These are phyloP conservation scores for Tetradesmus obliquus DNA, from an alignment of 139 green algal species.

Conservation along the genomic window DNA sequence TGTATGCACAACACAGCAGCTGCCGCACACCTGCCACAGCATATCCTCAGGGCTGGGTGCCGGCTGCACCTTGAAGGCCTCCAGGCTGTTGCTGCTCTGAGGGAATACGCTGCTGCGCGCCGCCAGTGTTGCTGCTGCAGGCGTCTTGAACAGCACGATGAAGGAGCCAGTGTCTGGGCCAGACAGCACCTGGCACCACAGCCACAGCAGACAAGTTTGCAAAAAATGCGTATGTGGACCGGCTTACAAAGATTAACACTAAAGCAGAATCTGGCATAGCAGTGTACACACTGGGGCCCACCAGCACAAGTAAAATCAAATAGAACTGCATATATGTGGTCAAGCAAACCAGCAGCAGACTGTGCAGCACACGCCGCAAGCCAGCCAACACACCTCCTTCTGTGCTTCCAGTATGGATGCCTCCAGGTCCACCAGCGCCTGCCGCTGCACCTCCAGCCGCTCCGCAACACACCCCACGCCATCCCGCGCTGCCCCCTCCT, in stretches of 20 bases:
- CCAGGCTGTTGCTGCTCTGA: not conserved
- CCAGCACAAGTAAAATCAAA: not conserved
- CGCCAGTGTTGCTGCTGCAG: constrained; percentile 35
- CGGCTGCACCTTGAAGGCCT: constrained; percentile 45
- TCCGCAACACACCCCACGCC: not conserved
- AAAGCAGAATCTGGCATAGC: too few relatives aligned
- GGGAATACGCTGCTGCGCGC: constrained; percentile 43
- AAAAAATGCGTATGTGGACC: not conserved
- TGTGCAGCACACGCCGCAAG: too few relatives aligned
- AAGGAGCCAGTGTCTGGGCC: constrained; percentile 12
- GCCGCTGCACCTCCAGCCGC: constrained; percentile 32
- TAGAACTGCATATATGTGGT: too few relatives aligned
- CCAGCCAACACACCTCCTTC: constrained; percentile 24
- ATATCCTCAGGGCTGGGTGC: constrained; percentile 61
- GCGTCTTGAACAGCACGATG: constrained; percentile 51
- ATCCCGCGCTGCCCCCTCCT: not conserved
- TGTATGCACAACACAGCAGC: not conserved
- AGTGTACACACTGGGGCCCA: not conserved
- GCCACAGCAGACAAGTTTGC: not conserved
- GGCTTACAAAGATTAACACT: too few relatives aligned
- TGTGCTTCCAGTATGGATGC: constrained; percentile 28
- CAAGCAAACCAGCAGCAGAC: too few relatives aligned
- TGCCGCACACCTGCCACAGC: constrained; percentile 46
- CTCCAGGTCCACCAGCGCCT: constrained; percentile 35
- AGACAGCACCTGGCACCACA: constrained; percentile 15